Evolutionary conservation across 2,329 filamentous ascomycete genomes (phyloP), one percentile per base, ranked within the genome.

Genomic region (Penicillium sp.): DNA sequence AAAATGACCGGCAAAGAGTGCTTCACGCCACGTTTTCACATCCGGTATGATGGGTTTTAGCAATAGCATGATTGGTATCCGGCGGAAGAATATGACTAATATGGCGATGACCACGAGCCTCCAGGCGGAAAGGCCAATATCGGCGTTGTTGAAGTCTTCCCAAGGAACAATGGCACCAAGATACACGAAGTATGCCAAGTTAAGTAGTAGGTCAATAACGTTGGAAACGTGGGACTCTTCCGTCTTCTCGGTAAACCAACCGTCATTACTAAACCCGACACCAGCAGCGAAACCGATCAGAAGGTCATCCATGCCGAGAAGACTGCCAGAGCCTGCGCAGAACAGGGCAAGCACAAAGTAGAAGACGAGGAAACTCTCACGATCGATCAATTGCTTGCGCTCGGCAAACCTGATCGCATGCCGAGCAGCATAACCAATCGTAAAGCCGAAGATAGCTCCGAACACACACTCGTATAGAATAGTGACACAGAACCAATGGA

Each of bases 201-300:
- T 99, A 81, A 99, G 89, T 64, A 99, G 83, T 76, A 99, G 79
- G 83, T 99, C 95, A 73, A 99, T 99, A 75, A 99, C 95, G 87
- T 99, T 98, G 76, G 94, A 98, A 9, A 99, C 95, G 76, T 98
- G 95, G 0, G 95, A 94, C 78, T 99, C 95, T 75, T 99, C 95
- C 0, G 95, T 99, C 83, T 97, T 97, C 73, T 97, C 91, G 17
- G 91, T 91, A 72, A 99, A 99, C 95, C 95, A 99, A 67, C 95
- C 95, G 74, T 99, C 95, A 77, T 99, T 99, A 70, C 93, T 97
- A 82, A 99, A 99, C 58, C 95, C 95, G n/a, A 99, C 95, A 61
- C 95, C 95, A 59, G 91, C 92, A 15, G 94, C 90, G 72, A 99
- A 99, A 45, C 95, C 95, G 45, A 99, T 92, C 3, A 99, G 86